Percentiles rank a stretch among this genome's conserved stretches.
phyloP scores from a whole-genome alignment of 352 stramenopile species.

The Elongisporangium senticosum region DNA sequence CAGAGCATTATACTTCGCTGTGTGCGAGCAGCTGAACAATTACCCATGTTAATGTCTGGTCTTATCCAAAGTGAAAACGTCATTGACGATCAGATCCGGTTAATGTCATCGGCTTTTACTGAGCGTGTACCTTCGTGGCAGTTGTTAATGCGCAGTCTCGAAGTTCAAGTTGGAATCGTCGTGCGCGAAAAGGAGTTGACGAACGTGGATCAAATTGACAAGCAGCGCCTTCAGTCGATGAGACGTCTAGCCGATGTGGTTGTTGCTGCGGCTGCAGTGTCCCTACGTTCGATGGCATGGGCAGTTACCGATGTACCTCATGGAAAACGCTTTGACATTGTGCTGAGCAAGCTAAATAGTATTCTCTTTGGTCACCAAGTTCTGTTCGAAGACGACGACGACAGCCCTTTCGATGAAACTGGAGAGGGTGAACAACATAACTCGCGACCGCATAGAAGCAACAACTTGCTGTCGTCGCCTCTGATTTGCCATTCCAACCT shows the following conservation, averaged over 20 bases:
- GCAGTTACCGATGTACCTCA: constrained; percentile 29
- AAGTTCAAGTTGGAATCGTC: constrained; percentile 53
- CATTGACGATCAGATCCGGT: constrained; percentile 48
- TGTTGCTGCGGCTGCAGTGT: constrained; percentile 35
- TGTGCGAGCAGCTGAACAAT: constrained; percentile 32
- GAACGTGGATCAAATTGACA: constrained; percentile 25
- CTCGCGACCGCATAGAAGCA: not conserved
- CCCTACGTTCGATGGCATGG: constrained; percentile 32
- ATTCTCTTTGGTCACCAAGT: constrained; percentile 72
- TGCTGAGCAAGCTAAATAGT: constrained; percentile 40
- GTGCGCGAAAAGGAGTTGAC: constrained; percentile 33
- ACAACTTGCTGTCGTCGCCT: constrained; percentile 16
- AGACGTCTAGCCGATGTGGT: constrained; percentile 40
- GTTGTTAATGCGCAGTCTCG: constrained; percentile 47
- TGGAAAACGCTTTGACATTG: constrained; percentile 40
- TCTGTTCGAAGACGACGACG: constrained; percentile 62
- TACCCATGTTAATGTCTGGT: constrained; percentile 46
- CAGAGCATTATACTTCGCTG: constrained; percentile 42
- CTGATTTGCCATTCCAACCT: constrained; percentile 47
- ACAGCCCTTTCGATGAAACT: constrained; percentile 8
- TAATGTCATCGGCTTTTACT: constrained; percentile 32
- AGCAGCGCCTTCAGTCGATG: constrained; percentile 51
- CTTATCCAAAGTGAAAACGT: constrained; percentile 34
- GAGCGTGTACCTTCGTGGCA: constrained; percentile 45
- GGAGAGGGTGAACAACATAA: not conserved